These are phyloP conservation scores for Solanum etuberosum DNA, from an alignment of 257 asterid genomes.

Conservation along the genomic window DNA sequence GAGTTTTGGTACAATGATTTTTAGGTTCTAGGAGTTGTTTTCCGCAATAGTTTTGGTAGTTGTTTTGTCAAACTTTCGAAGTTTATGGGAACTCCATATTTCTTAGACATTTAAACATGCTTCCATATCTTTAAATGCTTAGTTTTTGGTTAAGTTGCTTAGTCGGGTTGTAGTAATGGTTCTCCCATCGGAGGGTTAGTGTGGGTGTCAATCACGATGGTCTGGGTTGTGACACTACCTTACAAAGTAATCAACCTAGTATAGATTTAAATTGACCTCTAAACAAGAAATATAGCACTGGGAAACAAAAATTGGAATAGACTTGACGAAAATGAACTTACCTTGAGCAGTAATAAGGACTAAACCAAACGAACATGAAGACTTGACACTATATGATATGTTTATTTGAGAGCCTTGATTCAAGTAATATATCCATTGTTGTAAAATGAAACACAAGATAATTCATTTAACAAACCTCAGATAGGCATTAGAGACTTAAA, in stretches of 20 bases:
- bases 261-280: background rate
- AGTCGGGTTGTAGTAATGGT: too few species aligned
- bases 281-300: background rate
- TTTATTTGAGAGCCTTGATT: constrained; percentile 66
- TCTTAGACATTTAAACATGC: too few species aligned
- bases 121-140: too few species aligned
- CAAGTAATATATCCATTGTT: constrained; percentile 72
- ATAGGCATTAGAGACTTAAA: background rate
- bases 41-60: too few species aligned
- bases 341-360: constrained; percentile 63
- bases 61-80: too few species aligned
- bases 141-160: too few species aligned
- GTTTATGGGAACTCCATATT: too few species aligned
- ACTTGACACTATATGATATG: constrained; percentile 35
- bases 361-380: constrained; percentile 31
- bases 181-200: too few species aligned
- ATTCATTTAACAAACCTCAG: background rate
- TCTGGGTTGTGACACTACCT: too few species aligned
- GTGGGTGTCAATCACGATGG: too few species aligned
- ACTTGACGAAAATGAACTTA: constrained; percentile 9
- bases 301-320: background rate
- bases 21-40: too few species aligned
- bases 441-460: constrained; percentile 5
- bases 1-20: too few species aligned
- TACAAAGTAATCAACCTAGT: background rate